Evolutionary conservation across 2,329 filamentous ascomycete species (phyloP), one percentile per base, ranked within the genome.

Genomic region (Diaporthe batatas): DNA sequence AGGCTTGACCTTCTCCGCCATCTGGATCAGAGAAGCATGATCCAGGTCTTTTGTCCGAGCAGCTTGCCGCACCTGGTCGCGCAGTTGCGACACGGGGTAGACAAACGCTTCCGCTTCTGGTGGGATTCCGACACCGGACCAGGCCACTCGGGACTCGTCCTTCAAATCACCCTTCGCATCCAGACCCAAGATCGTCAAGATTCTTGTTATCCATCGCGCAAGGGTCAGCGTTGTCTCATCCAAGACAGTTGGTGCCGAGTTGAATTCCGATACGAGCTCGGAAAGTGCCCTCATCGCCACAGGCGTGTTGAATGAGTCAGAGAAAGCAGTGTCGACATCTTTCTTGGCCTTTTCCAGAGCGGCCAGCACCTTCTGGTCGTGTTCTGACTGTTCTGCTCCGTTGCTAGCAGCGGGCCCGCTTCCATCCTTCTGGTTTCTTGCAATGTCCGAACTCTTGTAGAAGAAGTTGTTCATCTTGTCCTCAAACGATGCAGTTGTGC

Each of bases 241-340:
- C n/a, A 78, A 72, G 21, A 78, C 76, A 58, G 73, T 74, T 74
- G 77, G 74, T 51, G 76, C 75, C 44, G 76, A 75, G 82, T 93
- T 93, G 82, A 89, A 91, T 49, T 89, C 86, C n/a, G 88, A 89
- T 74, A 94, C 89, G 23, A 94, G 84, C 39, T 90, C 86, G 4
- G 89, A 89, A 23, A 94, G 87, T 16, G 87, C 82, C 42, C 85
- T 84, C 89, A 94, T 90, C 5, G 88, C 91, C 2, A 83, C 83
- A 0, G 90, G 86, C 0, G 91, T 94, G 79, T 94, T 90, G 82
- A 94, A 93, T 0, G 91, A 93, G 79, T 93, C 90, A 77, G 88
- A 87, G 44, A 93, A 85, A 10, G 89, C 88, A 54, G 85, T 84
- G 77, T 92, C 84, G n/a, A 92, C 83, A n/a, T 86, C 84, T 29